phyloP scores from a whole-genome alignment of 106 monocot species.

The Posidonia australis region DNA sequence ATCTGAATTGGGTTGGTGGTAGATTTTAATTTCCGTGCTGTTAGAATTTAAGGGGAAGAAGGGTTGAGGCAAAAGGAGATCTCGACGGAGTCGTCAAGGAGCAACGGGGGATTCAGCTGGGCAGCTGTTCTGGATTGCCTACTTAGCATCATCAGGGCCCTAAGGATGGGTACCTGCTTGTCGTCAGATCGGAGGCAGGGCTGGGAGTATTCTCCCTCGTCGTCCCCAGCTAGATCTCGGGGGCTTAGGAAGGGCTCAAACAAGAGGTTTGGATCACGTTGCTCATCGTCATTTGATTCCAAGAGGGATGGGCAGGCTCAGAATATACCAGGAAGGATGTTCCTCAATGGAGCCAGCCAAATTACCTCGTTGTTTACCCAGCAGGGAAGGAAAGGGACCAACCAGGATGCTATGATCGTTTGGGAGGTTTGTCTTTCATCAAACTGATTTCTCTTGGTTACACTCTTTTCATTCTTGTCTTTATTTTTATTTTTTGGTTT shows the following conservation, averaged over 20 bases:
- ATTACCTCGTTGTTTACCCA: constrained; percentile 27
- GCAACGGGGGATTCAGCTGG: constrained; percentile 12
- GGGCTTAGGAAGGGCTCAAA: background rate
- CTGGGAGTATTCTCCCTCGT: constrained; percentile 1
- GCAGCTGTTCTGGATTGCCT: constrained; percentile 41
- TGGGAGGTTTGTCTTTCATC: constrained; percentile 24
- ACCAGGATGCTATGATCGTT: constrained; percentile 39
- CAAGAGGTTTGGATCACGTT: background rate
- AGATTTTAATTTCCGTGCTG: background rate
- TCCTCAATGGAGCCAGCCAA: constrained; percentile 21
- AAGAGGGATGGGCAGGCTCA: constrained; percentile 17
- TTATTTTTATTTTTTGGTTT: no score
- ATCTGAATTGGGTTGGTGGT: background rate
- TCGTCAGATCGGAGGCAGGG: constrained; percentile 18
- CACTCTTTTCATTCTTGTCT: background rate
- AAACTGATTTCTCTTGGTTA: background rate
- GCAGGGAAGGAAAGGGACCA: constrained; percentile 35
- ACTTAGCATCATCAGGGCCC: constrained; percentile 33
- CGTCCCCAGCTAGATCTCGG: background rate
- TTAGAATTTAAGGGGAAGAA: background rate
- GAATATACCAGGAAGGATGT: constrained; percentile 19
- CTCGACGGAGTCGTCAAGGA: constrained; percentile 24
- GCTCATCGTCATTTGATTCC: no score
- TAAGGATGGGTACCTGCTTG: constrained; percentile 39
- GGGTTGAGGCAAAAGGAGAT: background rate